Base-by-base conservation (phyloP, 1,284 basidiomycete genomes). In the Trametes versicolor region DNA sequence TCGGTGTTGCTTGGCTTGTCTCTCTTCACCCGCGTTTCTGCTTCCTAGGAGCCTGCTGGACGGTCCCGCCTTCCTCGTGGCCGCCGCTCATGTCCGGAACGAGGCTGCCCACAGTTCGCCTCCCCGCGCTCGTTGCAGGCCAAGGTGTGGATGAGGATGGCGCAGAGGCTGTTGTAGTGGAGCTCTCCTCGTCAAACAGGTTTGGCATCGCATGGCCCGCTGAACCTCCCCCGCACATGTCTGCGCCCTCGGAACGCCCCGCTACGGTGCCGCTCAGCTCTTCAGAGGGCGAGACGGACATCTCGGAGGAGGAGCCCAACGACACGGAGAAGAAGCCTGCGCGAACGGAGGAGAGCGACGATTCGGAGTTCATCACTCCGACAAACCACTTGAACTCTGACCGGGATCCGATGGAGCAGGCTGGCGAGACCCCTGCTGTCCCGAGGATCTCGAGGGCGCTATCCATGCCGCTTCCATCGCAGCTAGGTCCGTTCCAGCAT, bases 401-500 rank as follows among this genome's bases (percentile, higher is more conserved):
- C 69, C 73, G 75, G 61, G 76, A 79, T 58, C 77, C 78, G 1
- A 63, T 79, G 66, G 78, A 80, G 27, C 73, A 75, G 45, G 67
- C 58, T n/a, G 67, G 63, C 19, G 72, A 65, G 13, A 57, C 65
- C 13, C 66, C 70, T 53, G 74, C 78, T 68, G 71, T 78, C 41
- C 87, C 87, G 53, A 83, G 82, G 45, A 83, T 92, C 53, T 87
- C 89, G 54, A 84, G 93, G 64, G 87, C 89, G 9, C 86, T 90
- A 70, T 91, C 91, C 15, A 86, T 88, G 81, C 93, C 92, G 51
- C 77, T 89, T 17, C 84, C 91, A 32, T 86, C 87, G 2, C 91
- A 92, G 75, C 83, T 93, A 13, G 83, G 83, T 41, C 83, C 88
- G 65, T 79, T 93, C 49, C 84, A 83, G 70, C 87, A 94, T 71